Conservation (phyloP, 192 early-diverging fungal genomes). For the Phlyctochytrium planicorne region DNA sequence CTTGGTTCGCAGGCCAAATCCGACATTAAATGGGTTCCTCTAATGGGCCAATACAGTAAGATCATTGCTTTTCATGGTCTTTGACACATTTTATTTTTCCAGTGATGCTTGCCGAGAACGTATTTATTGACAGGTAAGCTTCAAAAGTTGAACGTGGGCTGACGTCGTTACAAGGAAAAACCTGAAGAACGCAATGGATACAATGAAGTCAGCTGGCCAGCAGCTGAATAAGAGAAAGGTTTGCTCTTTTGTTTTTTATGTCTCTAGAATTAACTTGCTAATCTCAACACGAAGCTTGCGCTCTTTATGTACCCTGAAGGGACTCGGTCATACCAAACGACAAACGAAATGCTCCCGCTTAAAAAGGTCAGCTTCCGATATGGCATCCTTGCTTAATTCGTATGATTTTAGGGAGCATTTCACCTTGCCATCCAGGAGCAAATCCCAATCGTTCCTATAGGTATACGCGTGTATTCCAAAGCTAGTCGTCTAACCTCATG, state of each 20-base stretch:
- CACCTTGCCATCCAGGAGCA: constrained; percentile 83
- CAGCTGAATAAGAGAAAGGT: constrained; percentile 73
- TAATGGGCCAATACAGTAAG: constrained; percentile 26
- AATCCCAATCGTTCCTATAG: constrained; percentile 86
- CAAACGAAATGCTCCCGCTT: constrained; percentile 77
- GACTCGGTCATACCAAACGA: constrained; percentile 73
- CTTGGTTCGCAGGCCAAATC: constrained; percentile 22
- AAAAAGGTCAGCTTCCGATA: constrained; percentile 63
- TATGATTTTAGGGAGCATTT: constrained; percentile 95
- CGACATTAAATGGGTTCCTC: constrained; percentile 16
- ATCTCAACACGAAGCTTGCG: constrained; percentile 42
- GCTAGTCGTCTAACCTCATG: not conserved
- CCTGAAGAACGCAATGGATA: constrained; percentile 70
- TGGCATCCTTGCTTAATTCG: not conserved
- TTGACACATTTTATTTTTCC: constrained; percentile 2
- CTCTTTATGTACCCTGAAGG: constrained; percentile 93
- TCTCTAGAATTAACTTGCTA: not conserved
- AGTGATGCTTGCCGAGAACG: constrained; percentile 77
- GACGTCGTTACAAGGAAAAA: constrained; percentile 52
- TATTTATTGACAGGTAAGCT: constrained; percentile 81
- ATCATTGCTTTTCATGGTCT: not conserved
- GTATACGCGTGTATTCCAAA: constrained; percentile 1
- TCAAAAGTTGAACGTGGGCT: not conserved
- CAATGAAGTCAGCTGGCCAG: constrained; percentile 71
- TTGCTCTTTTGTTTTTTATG: constrained; percentile 12